Conservation (phyloP, 2,329 filamentous ascomycete species). For the Diaporthe vexans region DNA sequence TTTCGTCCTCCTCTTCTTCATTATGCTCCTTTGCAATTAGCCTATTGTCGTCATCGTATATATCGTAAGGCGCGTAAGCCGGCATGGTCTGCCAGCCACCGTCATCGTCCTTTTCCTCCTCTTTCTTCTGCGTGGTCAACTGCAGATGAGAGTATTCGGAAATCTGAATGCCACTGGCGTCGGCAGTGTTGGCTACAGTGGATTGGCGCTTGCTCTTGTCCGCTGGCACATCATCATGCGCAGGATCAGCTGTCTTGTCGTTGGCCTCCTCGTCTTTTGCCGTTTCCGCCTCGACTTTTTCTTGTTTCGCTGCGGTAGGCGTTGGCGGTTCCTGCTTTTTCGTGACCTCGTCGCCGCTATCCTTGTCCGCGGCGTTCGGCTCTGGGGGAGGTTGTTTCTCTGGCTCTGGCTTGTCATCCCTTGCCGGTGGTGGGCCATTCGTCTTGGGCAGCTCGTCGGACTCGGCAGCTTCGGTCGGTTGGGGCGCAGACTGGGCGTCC, state of each 20-base stretch:
- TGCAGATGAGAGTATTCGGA: constrained; percentile 96
- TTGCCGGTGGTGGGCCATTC: background rate
- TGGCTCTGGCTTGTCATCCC: background rate
- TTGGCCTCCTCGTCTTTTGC: background rate
- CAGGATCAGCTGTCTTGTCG: constrained; percentile 25
- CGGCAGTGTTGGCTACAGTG: constrained; percentile 55
- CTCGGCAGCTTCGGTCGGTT: background rate
- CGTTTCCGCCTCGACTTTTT: background rate
- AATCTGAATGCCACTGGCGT: constrained; percentile 51
- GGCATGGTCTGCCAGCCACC: constrained; percentile 95
- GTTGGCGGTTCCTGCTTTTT: background rate
- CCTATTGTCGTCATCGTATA: constrained; percentile 94
- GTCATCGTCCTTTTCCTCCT: constrained; percentile 64
- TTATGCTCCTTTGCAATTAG: constrained; percentile 85
- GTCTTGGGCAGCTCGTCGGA: constrained; percentile 4
- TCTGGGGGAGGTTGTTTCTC: background rate
- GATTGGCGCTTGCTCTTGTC: constrained; percentile 54
- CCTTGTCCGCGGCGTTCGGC: background rate
- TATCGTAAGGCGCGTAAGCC: constrained; percentile 90
- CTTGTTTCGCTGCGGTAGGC: background rate
- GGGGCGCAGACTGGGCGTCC: constrained; percentile 46
- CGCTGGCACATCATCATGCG: constrained; percentile 44
- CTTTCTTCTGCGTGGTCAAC: constrained; percentile 67
- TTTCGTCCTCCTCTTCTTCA: constrained; percentile 76
- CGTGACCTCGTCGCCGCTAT: background rate